Conservation (phyloP, 306 rosid species). For the Ceratonia siliqua region DNA sequence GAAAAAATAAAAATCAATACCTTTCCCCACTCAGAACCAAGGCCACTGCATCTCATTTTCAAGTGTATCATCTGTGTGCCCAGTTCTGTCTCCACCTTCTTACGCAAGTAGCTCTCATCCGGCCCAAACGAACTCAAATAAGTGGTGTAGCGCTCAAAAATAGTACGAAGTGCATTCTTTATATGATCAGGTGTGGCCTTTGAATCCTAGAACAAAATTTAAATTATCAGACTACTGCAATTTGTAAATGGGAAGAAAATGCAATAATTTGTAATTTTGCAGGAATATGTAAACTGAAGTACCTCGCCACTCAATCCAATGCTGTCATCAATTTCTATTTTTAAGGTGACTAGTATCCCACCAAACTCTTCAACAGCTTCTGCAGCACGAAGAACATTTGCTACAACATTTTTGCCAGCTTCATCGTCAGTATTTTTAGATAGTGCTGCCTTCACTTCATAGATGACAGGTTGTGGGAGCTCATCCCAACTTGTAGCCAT, state of each 20-base stretch:
- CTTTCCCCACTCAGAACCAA: slow-evolving; percentile 93
- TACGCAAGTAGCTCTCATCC: slow-evolving; percentile 75
- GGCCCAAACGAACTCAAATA: slow-evolving; percentile 90
- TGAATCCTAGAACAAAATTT: slow-evolving; percentile 53
- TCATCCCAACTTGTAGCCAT: slow-evolving; percentile 76
- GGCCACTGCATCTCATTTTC: slow-evolving; percentile 89
- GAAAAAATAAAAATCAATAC: slow-evolving; percentile 49
- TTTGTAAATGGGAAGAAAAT: background rate
- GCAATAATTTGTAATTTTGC: background rate
- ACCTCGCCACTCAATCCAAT: slow-evolving; percentile 91
- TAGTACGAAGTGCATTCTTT: slow-evolving; percentile 58
- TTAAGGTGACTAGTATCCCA: slow-evolving; percentile 56
- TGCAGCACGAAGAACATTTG: slow-evolving; percentile 76
- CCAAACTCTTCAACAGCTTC: slow-evolving; percentile 85
- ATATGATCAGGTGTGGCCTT: slow-evolving; percentile 63
- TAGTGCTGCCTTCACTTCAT: slow-evolving; percentile 59
- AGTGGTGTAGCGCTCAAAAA: slow-evolving; percentile 63
- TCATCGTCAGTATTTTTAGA: slow-evolving; percentile 68
- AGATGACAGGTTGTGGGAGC: slow-evolving; percentile 47
- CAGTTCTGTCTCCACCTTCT: slow-evolving; percentile 91
- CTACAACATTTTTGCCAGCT: slow-evolving; percentile 63
- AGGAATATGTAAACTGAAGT: slow-evolving; percentile 13
- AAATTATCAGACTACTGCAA: slow-evolving; percentile 24
- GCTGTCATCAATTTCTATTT: slow-evolving; percentile 84
- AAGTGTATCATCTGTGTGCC: slow-evolving; percentile 86